A percentile compares a stretch with the other conserved stretches of the same genome.
phyloP scores from a whole-genome alignment of 768 basidiomycete genomes.

The Lactifluus echinatus region DNA sequence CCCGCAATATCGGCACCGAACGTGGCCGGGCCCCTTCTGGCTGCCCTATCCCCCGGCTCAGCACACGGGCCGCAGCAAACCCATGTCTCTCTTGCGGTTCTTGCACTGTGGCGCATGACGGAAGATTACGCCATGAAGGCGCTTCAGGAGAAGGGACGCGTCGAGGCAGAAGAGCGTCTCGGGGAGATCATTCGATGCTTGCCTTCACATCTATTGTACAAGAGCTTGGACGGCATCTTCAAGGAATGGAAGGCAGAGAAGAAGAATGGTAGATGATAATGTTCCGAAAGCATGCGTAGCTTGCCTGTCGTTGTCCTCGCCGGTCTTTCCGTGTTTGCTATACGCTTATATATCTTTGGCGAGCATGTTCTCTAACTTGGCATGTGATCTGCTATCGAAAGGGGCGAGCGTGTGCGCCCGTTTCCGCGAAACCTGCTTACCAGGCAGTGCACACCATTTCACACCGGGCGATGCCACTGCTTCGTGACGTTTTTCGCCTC shows the following conservation, averaged over 20 bases:
- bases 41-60: constrained; percentile 64
- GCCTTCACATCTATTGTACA: constrained; percentile 81
- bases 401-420: not conserved
- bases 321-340: not conserved
- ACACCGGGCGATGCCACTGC: constrained; percentile 7
- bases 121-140: constrained; percentile 75
- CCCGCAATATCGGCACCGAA: constrained; percentile 53
- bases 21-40: constrained; percentile 59
- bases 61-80: constrained; percentile 86
- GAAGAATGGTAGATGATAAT: constrained; percentile 46
- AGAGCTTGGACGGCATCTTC: constrained; percentile 90
- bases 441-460: constrained; percentile 11
- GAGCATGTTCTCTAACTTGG: not conserved
- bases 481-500: constrained; percentile 2
- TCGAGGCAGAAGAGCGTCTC: constrained; percentile 64
- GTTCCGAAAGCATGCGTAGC: constrained; percentile 1
- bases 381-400: not conserved
- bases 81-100: constrained; percentile 85
- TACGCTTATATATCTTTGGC: constrained; percentile 4
- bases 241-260: constrained; percentile 85
- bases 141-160: constrained; percentile 48
- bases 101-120: constrained; percentile 83
- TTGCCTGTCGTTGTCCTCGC: constrained; percentile 4
- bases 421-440: not conserved
- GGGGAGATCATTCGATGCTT: constrained; percentile 87